Percentiles rank a stretch among this genome's conserved stretches.
Conservation (phyloP, 192 early-diverging fungal genomes). For the Ramicandelaber brevisporus region DNA sequence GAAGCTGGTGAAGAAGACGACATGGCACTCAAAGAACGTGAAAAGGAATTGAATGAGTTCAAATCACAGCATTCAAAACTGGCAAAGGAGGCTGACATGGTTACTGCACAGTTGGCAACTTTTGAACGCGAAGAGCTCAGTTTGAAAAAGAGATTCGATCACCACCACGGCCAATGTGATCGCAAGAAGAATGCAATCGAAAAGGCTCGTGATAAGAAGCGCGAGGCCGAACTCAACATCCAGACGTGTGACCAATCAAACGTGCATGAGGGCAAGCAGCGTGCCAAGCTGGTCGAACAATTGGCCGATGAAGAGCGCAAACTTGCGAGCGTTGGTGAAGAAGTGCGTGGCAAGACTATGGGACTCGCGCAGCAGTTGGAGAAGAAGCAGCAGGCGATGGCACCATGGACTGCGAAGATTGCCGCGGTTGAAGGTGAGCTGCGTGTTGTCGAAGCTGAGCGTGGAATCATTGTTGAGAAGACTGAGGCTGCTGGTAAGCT, state of each 20-base stretch:
- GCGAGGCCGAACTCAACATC: slow-evolving; percentile 37
- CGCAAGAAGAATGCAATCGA: slow-evolving; percentile 43
- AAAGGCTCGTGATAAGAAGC: slow-evolving; percentile 25
- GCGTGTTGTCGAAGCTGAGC: slow-evolving; percentile 61
- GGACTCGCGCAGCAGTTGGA: slow-evolving; percentile 57
- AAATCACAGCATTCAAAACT: no score
- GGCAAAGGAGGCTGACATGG: slow-evolving; percentile 25
- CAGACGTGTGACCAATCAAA: slow-evolving; percentile 39
- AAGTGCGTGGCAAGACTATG: slow-evolving; percentile 71
- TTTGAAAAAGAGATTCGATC: slow-evolving; percentile 63
- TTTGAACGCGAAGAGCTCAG: slow-evolving; percentile 64
- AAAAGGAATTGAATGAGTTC: slow-evolving; percentile 22
- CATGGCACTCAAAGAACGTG: slow-evolving; percentile 28
- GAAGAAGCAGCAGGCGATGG: slow-evolving; percentile 55
- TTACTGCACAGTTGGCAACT: slow-evolving; percentile 26
- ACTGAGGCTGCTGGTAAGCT: slow-evolving; percentile 18
- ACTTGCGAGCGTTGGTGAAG: slow-evolving; percentile 52
- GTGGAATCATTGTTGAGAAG: slow-evolving; percentile 42
- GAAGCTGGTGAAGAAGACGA: slow-evolving; percentile 30
- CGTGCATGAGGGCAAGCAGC: slow-evolving; percentile 22
- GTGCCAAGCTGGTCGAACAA: slow-evolving; percentile 29
- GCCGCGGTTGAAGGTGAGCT: slow-evolving; percentile 39
- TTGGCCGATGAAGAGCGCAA: slow-evolving; percentile 33
- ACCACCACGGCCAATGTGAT: slow-evolving; percentile 50
- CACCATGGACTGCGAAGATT: slow-evolving; percentile 70